Conservation (phyloP, 2,329 filamentous ascomycete species). For the Teratosphaeria nubilosa region DNA sequence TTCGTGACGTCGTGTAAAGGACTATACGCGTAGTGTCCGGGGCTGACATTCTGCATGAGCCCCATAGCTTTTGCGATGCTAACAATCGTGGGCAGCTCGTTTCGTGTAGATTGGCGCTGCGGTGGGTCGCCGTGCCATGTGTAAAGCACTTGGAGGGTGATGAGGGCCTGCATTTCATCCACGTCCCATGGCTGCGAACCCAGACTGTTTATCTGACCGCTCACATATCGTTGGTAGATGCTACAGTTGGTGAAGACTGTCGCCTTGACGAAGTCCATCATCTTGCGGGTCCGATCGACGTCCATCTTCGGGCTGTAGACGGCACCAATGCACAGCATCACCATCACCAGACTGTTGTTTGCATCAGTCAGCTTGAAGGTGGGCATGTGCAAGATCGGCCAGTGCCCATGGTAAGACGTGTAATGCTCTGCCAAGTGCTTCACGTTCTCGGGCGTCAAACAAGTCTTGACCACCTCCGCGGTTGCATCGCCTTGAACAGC, state of each 20-base stretch:
- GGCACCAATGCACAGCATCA: conserved; percentile 63
- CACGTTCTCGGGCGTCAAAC: conserved; percentile 58
- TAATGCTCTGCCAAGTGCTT: conserved; percentile 62
- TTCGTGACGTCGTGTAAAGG: conserved; percentile 49
- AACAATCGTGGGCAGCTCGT: conserved; percentile 48
- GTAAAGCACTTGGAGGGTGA: conserved; percentile 52
- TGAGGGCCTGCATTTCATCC: conserved; percentile 58
- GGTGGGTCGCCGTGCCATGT: conserved; percentile 60
- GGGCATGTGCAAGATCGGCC: conserved; percentile 61
- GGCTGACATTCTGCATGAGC: conserved; percentile 45
- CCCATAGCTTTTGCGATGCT: conserved; percentile 47
- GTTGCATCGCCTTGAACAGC: conserved; percentile 44
- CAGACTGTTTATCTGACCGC: conserved; percentile 31
- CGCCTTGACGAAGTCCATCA: conserved; percentile 54
- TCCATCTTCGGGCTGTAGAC: conserved; percentile 59
- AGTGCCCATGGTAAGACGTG: conserved; percentile 63
- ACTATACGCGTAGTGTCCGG: conserved; percentile 43
- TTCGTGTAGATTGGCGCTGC: conserved; percentile 54
- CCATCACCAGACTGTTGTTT: conserved; percentile 56
- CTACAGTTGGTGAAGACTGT: conserved; percentile 49
- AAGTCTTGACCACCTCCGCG: conserved; percentile 33
- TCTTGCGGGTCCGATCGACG: conserved; percentile 52
- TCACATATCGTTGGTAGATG: conserved; percentile 37
- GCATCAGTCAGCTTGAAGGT: conserved; percentile 59
- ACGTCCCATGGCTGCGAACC: conserved; percentile 33